Conservation (phyloP, 768 basidiomycete species). For the Termitomyces sp. region DNA sequence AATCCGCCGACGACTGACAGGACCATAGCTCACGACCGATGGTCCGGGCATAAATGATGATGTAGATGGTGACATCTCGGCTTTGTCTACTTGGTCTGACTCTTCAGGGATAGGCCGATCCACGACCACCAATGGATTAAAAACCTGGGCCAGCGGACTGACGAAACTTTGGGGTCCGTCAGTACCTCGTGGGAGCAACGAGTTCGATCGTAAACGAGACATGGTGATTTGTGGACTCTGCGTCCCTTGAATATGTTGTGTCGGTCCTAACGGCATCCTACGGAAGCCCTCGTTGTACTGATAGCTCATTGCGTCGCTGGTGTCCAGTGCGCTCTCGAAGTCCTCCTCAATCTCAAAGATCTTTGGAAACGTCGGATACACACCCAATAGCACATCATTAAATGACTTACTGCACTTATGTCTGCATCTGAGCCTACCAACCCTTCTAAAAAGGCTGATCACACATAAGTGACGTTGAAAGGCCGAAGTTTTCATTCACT, state of each 20-base stretch:
- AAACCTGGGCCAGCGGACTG: conserved; percentile 73
- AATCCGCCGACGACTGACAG: conserved; percentile 35
- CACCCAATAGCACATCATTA: too few species aligned
- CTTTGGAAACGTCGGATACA: conserved; percentile 24
- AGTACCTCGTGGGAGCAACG: conserved; percentile 31
- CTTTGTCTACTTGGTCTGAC: conserved; percentile 12
- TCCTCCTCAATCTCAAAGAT: conserved; percentile 80
- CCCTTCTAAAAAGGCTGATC: conserved; percentile 71
- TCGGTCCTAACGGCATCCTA: conserved; percentile 5
- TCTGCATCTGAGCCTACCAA: conserved; percentile 66
- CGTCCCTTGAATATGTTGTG: neutral
- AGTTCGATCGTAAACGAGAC: conserved; percentile 37
- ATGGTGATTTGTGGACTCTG: conserved; percentile 11
- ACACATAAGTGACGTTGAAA: neutral
- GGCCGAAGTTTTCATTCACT: conserved; percentile 18
- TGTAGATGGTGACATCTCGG: neutral
- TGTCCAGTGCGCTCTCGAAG: conserved; percentile 54
- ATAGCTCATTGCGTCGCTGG: conserved; percentile 28
- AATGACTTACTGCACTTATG: conserved; percentile 60
- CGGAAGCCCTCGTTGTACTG: conserved; percentile 12
- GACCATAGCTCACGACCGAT: conserved; percentile 36
- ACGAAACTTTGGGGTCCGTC: conserved; percentile 33
- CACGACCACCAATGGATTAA: conserved; percentile 59
- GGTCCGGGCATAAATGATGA: conserved; percentile 11
- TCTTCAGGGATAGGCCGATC: conserved; percentile 34